Evolutionary conservation across 306 rosid genomes (phyloP), one percentile per base, ranked within the genome.

Genomic region (Gillenia trifoliata): DNA sequence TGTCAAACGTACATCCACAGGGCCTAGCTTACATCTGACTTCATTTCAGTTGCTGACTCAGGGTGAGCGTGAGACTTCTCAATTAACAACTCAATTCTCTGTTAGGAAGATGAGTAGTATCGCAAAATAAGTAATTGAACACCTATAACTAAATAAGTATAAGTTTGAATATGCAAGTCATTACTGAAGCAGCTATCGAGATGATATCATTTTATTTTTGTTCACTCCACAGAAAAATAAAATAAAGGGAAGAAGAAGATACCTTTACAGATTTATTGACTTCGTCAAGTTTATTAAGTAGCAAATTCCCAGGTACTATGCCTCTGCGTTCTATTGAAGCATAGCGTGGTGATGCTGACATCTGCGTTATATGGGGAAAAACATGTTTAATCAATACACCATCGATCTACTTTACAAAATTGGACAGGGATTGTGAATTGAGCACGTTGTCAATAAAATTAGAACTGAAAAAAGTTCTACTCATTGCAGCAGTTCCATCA

Each of bases 231-330:
- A 25, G 25, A 52, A 52, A 3, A 56, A 30, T 17, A 8, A 28
- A 57, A 66, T 10, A 40, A 17, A 6, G 4, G 20, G 61, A 25
- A 16, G 54, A 29, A 26, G 72, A 70, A 66, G 54, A 77, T 70
- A 93, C 98, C 97, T 89, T 93, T 20, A 88, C 92, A 65, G 97
- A 83, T 89, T 69, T 85, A 66, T 85, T 91, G 82, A 93, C 88
- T 87, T 93, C 98, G 82, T 91, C 94, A 17, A 93, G 85, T 74
- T 88, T 93, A 74, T 87, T 79, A 76, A 93, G 85, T 47, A 93
- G 79, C 41, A 88, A 67, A 23, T 85, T 94, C 71, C 91, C 87
- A 7, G 86, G 78, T 29, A 80, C 26, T 57, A 77, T 28, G 68
- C 79, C 55, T 86, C 89, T 81, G 38, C 83, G 91, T 66, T 88